Evolutionary conservation across 345 rosid genomes (phyloP).

Genomic region (Hibiscus mutabilis): DNA sequence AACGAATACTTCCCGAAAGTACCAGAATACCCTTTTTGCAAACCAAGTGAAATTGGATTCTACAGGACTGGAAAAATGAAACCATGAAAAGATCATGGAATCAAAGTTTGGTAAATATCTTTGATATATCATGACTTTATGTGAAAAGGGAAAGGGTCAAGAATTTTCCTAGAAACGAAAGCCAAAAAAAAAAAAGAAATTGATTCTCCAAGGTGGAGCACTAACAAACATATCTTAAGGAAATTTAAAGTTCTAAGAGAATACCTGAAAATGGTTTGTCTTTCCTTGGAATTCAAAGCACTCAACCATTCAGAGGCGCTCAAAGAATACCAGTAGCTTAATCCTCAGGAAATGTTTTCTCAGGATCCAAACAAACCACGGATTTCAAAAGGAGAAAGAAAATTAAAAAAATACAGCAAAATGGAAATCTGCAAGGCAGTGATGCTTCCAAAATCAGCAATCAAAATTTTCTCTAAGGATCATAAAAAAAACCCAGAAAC

Average conservation of each 20-base stretch:
- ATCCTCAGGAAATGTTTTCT: conserved; percentile 16
- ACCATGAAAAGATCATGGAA: no score
- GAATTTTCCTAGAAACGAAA: no score
- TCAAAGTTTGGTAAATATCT: no score
- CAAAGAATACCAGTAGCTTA: neutral
- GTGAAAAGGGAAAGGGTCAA: no score
- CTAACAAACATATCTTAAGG: neutral
- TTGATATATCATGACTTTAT: no score
- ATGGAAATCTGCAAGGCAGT: conserved; percentile 4
- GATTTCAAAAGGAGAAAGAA: conserved; percentile 1
- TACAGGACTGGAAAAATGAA: no score
- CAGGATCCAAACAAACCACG: conserved; percentile 7
- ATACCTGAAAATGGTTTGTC: no score
- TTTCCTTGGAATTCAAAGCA: no score
- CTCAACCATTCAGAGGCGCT: conserved; percentile 40
- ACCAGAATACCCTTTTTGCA: conserved; percentile 28
- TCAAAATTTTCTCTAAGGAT: conserved; percentile 9
- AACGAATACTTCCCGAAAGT: conserved; percentile 6
- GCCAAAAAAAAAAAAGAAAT: no score
- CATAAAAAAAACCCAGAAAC: conserved; percentile 20
- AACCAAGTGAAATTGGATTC: neutral
- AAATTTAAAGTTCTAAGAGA: no score
- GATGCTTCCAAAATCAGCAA: conserved; percentile 28
- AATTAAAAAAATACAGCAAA: neutral
- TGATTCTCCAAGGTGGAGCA: conserved; percentile 20